Percentiles rank a stretch among this genome's conserved stretches.
phyloP scores from a whole-genome alignment of 2,329 filamentous ascomycete genomes.

The Bipolaris sorokiniana region DNA sequence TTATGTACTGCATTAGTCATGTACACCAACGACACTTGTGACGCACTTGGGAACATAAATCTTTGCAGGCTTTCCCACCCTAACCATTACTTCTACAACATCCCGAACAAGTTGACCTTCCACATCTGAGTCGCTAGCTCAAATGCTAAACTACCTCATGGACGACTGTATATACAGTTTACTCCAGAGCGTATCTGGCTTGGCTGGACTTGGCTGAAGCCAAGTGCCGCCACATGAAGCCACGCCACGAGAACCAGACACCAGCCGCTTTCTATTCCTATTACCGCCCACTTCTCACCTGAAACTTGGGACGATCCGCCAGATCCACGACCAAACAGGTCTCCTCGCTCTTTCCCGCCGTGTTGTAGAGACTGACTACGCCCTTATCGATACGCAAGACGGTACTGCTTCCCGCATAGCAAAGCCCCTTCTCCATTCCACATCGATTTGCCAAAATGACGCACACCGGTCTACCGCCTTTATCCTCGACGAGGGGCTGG shows the following conservation, averaged over 20 bases:
- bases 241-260: not conserved
- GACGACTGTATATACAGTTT: not conserved
- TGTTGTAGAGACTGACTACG: slow-evolving; percentile 70
- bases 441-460: slow-evolving; percentile 74
- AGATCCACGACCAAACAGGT: slow-evolving; percentile 73
- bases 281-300: slow-evolving; percentile 39
- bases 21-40: not conserved
- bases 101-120: not conserved
- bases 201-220: not conserved
- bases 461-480: slow-evolving; percentile 60
- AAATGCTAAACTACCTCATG: not conserved
- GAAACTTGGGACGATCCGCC: slow-evolving; percentile 46
- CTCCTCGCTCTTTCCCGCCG: slow-evolving; percentile 73
- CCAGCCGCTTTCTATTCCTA: not conserved
- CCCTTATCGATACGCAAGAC: slow-evolving; percentile 71
- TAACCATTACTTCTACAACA: not conserved
- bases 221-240: not conserved
- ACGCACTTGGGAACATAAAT: not conserved
- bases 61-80: not conserved
- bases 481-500: slow-evolving; percentile 60
- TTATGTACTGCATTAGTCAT: not conserved
- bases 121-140: not conserved
- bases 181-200: not conserved
- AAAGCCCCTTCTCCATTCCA: slow-evolving; percentile 68
- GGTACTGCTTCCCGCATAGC: slow-evolving; percentile 76